Evolutionary conservation across 257 asterid species (phyloP), one percentile per base, ranked within the genome.

Genomic region (Cruciata laevipes): DNA sequence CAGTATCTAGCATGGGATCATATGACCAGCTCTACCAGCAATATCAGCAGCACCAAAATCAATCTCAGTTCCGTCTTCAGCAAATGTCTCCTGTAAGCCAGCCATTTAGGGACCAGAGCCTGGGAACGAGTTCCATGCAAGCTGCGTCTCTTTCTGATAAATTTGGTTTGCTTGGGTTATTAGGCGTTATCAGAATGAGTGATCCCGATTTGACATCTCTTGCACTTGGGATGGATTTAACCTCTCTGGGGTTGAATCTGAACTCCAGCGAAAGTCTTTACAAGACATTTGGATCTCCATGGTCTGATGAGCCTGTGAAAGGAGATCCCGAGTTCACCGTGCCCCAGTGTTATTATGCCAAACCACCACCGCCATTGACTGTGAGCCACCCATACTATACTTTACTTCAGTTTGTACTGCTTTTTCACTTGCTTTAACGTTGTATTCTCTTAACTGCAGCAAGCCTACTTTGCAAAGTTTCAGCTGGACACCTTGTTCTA

Each of bases 221-320:
- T 75, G 93, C 98, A 40, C 98, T 88, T 68, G 99, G 99, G 79
- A 87, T 89, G 58, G 99, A 94, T 80, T 83, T 90, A 59, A 90
- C 98, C 12, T 85, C 96, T 6, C 96, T 94, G 60, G 99, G 98
- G 69, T 80, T 94, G 85, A 88, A 94, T 81, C 76, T 94, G 88
- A 94, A 87, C 84, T 90, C 99, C 65, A 61, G 86, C 6, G 99
- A 94, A 78, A 87, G 83, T 82, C 95, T 94, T 66, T 82, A 88
- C 81, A 94, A 89, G 75, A 80, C 86, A 6, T 94, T 90, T 75
- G 89, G 91, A 70, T 90, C 99, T 63, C 99, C 99, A 16, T 94
- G 98, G 98, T 85, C 99, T 16, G 96, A 94, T 30, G 98, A 87
- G 74, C 96, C 96, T 18, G 85, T 89, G 69, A 90, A 85, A 84